Conservation (phyloP, 352 stramenopile species). For the Globisporangium carolinianum region DNA sequence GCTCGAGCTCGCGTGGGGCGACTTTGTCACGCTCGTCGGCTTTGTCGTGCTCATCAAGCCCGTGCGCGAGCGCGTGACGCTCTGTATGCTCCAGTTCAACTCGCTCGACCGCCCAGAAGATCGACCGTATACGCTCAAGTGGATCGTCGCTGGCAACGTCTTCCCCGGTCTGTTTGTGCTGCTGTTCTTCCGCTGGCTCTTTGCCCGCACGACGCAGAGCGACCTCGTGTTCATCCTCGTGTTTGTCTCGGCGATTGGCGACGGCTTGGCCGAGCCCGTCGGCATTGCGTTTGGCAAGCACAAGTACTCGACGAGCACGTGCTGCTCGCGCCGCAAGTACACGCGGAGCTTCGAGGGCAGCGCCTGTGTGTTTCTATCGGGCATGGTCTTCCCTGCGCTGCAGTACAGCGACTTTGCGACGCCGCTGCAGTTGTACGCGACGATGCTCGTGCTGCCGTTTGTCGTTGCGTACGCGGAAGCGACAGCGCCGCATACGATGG, state of each 20-base stretch:
- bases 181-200: conserved; percentile 85
- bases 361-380: conserved; percentile 55
- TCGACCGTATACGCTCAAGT: conserved; percentile 67
- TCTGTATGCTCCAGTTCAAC: conserved; percentile 88
- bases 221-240: conserved; percentile 79
- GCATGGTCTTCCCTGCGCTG: conserved; percentile 77
- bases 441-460: conserved; percentile 80
- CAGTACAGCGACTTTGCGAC: conserved; percentile 79
- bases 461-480: conserved; percentile 78
- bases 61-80: conserved; percentile 65
- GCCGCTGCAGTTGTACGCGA: conserved; percentile 57
- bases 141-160: conserved; percentile 78
- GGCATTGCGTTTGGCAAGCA: conserved; percentile 56
- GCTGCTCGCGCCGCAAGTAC: conserved; percentile 54
- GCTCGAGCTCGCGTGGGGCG: conserved; percentile 66
- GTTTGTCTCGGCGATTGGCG: conserved; percentile 59
- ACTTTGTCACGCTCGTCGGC: conserved; percentile 76
- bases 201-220: conserved; percentile 63
- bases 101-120: conserved; percentile 80
- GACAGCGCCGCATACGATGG: conserved; percentile 82
- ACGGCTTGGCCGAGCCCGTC: conserved; percentile 46
- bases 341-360: conserved; percentile 52
- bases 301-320: conserved; percentile 53
- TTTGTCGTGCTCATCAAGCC: conserved; percentile 84
- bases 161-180: conserved; percentile 77